Base-by-base conservation (phyloP, 768 basidiomycete species). In the Clathrus columnatus region DNA sequence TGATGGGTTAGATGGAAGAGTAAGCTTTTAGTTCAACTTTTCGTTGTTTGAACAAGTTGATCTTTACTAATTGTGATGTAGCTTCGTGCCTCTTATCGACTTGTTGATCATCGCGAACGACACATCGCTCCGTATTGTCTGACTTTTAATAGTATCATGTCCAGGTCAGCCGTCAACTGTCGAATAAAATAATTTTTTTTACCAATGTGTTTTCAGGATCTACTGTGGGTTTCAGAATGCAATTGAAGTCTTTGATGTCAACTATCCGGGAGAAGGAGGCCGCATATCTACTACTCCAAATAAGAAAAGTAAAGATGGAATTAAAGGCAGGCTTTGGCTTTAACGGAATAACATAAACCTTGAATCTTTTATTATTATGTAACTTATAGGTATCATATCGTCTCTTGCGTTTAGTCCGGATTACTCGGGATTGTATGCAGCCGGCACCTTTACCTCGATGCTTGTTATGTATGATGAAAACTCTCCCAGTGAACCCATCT, bases 21-120 rank as follows among this genome's bases (percentile, higher is more conserved):
- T 92, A 42, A 63, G 48, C 32, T 16, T 7, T 49, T n/a, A 48
- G 78, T 64, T 8, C 41, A 47, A 50, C 14, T 36, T 48, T 48
- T n/a, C 48, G 28, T 41, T 11, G n/a, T n/a, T n/a, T n/a, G n/a
- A n/a, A n/a, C n/a, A 47, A 27, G 61, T 4, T 17, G 7, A 24
- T 36, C 18, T 48, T 57, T 36, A 32, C 50, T 52, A 47, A 28
- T 23, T 60, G 17, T 36, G 7, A 0, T 16, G 20, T 64, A 96
- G 94, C 78, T 91, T 18, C 81, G 94, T 17, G 95, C 93, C 0
- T 93, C 91, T 0, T 97, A 98, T 67, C 75, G 76, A 41, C 95
- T 97, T 36, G 79, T 97, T 8, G 93, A 97, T 67, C 94, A 98
- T 62, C 75, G 87, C n/a, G 95, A 97, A 69, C 79, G 93, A 28